phyloP scores from a whole-genome alignment of 768 basidiomycete genomes.

The Tylopilus subfusipes region DNA sequence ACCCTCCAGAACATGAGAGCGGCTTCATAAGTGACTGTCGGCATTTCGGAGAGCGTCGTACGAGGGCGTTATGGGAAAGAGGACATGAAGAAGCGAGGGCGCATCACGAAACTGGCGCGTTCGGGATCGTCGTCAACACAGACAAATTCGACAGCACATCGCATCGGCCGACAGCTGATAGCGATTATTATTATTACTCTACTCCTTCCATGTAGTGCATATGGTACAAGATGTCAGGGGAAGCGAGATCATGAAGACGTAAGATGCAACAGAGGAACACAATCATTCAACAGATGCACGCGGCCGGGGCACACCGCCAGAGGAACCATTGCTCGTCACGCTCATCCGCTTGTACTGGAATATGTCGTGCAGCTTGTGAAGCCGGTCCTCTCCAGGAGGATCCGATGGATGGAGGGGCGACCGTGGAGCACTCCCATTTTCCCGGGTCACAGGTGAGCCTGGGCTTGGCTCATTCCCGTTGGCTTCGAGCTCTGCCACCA shows the following conservation, averaged over 20 bases:
- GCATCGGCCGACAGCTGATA: not conserved
- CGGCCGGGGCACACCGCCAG: slow-evolving; percentile 16
- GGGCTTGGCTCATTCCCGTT: slow-evolving; percentile 41
- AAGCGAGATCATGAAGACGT: not conserved
- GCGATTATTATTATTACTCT: slow-evolving; percentile 22
- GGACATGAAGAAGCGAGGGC: slow-evolving; percentile 8
- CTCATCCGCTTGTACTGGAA: slow-evolving; percentile 78
- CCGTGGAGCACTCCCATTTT: slow-evolving; percentile 32
- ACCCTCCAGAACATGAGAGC: slow-evolving; percentile 82
- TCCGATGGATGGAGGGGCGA: slow-evolving; percentile 34
- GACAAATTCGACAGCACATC: slow-evolving; percentile 18
- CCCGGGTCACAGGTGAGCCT: slow-evolving; percentile 30
- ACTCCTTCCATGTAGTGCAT: slow-evolving; percentile 19
- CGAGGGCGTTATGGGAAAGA: slow-evolving; percentile 1
- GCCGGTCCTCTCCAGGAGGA: slow-evolving; percentile 52
- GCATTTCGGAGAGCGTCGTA: slow-evolving; percentile 19
- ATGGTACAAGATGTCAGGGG: slow-evolving; percentile 30
- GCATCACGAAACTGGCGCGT: not conserved
- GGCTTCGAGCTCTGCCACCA: slow-evolving; percentile 56
- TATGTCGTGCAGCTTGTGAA: slow-evolving; percentile 73
- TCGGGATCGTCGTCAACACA: slow-evolving; percentile 20
- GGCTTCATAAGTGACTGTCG: slow-evolving; percentile 54
- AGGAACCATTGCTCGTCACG: slow-evolving; percentile 46
- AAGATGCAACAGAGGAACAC: slow-evolving; percentile 16
- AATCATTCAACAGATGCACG: slow-evolving; percentile 20